Evolutionary conservation across 352 stramenopile genomes (phyloP).

Genomic region (Pythium insidiosum): DNA sequence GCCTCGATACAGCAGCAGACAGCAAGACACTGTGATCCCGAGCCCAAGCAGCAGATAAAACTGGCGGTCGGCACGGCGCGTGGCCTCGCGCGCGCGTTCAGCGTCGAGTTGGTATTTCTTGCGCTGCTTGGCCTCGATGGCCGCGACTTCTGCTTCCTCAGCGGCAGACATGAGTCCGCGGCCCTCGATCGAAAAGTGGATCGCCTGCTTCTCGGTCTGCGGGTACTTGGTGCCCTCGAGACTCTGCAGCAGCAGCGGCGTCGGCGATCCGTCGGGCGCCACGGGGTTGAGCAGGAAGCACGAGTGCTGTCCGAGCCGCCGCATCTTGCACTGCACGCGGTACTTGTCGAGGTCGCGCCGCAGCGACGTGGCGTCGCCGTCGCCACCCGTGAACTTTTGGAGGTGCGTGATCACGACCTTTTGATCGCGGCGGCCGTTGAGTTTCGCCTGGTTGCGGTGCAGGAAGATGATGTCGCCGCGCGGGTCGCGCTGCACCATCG

Average conservation of each 20-base stretch:
- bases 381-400: constrained; percentile 71
- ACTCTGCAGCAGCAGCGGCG: constrained; percentile 45
- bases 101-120: constrained; percentile 13
- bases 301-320: constrained; percentile 43
- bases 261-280: constrained; percentile 24
- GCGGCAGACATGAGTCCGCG: constrained; percentile 36
- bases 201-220: constrained; percentile 57
- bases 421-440: constrained; percentile 52
- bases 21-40: neutral
- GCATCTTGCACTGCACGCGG: constrained; percentile 54
- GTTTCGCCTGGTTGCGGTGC: constrained; percentile 75
- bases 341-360: constrained; percentile 60
- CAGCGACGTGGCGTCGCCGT: constrained; percentile 42
- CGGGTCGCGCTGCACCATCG: constrained; percentile 74
- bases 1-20: neutral
- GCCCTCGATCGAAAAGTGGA: constrained; percentile 73
- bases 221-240: constrained; percentile 48
- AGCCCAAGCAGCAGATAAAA: neutral
- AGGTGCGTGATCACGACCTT: constrained; percentile 56
- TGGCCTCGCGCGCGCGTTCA: neutral
- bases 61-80: neutral
- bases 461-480: constrained; percentile 69
- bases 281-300: constrained; percentile 57
- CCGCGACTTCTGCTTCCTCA: constrained; percentile 50
- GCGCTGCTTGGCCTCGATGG: constrained; percentile 35